phyloP scores from a whole-genome alignment of 148 eudicot genomes.

The Limonium bicolor region DNA sequence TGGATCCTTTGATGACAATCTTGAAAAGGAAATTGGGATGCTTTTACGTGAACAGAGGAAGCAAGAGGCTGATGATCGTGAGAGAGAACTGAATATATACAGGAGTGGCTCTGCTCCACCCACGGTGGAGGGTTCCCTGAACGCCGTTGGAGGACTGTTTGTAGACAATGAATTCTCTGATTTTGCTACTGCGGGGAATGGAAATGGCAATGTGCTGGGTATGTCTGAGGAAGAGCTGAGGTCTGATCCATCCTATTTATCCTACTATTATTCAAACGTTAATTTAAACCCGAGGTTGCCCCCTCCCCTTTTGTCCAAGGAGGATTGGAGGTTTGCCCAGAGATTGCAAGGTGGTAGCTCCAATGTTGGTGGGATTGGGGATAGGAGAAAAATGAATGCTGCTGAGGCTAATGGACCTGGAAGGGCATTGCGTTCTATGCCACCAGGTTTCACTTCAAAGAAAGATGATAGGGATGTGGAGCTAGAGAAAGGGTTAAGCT shows the following conservation, averaged over 20 bases:
- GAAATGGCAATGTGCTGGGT: constrained; percentile 35
- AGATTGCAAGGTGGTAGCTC: constrained; percentile 79
- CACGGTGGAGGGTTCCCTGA: constrained; percentile 84
- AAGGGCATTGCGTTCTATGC: constrained; percentile 48
- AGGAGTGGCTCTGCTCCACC: constrained; percentile 99
- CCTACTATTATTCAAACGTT: constrained; percentile 78
- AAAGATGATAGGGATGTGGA: constrained; percentile 60
- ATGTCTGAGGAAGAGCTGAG: constrained; percentile 84
- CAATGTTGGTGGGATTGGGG: constrained; percentile 72
- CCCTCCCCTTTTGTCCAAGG: constrained; percentile 74
- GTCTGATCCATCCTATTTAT: constrained; percentile 85
- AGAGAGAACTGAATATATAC: constrained; percentile 60
- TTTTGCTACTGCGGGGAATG: constrained; percentile 21
- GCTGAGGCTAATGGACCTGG: constrained; percentile 40
- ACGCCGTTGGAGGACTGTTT: constrained; percentile 75
- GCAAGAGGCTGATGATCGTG: constrained; percentile 44
- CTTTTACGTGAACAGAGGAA: constrained; percentile 59
- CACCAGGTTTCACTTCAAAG: constrained; percentile 72
- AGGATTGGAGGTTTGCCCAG: constrained; percentile 80
- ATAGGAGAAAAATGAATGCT: constrained; percentile 60
- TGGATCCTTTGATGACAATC: constrained; percentile 64
- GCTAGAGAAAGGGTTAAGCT: constrained; percentile 24
- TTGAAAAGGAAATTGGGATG: constrained; percentile 68
- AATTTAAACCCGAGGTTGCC: constrained; percentile 95
- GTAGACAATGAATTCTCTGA: constrained; percentile 33